Percentiles rank a stretch among this genome's conserved stretches.
Evolutionary conservation across 1,284 basidiomycete species (phyloP).

Genomic region (Neolentinus lepideus): DNA sequence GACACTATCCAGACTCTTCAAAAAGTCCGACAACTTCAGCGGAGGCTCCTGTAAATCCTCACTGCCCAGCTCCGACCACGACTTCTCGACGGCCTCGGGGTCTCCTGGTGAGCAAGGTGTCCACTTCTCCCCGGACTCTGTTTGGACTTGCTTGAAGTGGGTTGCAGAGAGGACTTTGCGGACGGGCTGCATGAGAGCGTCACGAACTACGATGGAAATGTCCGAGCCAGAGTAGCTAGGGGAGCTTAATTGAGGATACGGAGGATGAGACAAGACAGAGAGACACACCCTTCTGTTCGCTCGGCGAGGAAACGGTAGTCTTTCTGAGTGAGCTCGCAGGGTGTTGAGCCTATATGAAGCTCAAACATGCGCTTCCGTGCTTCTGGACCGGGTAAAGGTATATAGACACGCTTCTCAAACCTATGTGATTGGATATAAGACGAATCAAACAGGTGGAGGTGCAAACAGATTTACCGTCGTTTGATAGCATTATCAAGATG

Average conservation of each 20-base stretch:
- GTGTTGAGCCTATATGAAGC: slow-evolving; percentile 91
- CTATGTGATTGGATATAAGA: slow-evolving; percentile 32
- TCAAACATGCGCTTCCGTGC: slow-evolving; percentile 97
- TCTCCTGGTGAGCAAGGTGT: slow-evolving; percentile 97
- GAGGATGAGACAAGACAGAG: not conserved
- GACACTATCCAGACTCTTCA: slow-evolving; percentile 77
- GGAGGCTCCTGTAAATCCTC: slow-evolving; percentile 87
- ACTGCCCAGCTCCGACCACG: slow-evolving; percentile 91
- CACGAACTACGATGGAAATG: slow-evolving; percentile 92
- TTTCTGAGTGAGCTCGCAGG: slow-evolving; percentile 73
- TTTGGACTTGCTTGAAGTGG: slow-evolving; percentile 76
- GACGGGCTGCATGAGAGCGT: slow-evolving; percentile 98
- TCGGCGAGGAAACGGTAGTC: slow-evolving; percentile 84
- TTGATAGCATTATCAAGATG: slow-evolving; percentile 97
- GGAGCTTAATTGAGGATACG: slow-evolving; percentile 1
- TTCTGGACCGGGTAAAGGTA: slow-evolving; percentile 91
- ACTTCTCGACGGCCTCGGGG: slow-evolving; percentile 78
- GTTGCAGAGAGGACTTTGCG: slow-evolving; percentile 94
- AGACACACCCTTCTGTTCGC: slow-evolving; percentile 74
- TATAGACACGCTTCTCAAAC: slow-evolving; percentile 98
- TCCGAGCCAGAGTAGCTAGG: slow-evolving; percentile 92
- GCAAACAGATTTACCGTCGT: slow-evolving; percentile 50
- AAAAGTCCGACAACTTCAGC: slow-evolving; percentile 75
- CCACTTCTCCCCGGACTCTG: slow-evolving; percentile 44
- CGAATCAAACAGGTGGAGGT: not conserved